Evolutionary conservation across 148 eudicot genomes (phyloP), one percentile per base, ranked within the genome.

Genomic region (Dianthus caryophyllus): DNA sequence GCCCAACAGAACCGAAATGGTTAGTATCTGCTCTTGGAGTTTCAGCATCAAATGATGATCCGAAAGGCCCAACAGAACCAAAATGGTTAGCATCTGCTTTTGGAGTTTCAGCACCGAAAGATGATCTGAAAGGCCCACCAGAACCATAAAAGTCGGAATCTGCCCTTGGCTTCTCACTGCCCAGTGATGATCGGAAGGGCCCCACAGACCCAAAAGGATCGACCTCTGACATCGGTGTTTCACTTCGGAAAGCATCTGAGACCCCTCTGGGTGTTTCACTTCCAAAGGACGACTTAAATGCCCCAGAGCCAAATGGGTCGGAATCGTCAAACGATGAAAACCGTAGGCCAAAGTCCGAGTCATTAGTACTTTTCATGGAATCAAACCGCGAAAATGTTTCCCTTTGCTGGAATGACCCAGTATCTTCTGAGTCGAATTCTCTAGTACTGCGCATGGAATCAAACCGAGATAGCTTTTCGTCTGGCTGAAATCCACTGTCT

Each of bases 301-400:
- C 65, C 20, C 71, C 82, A 50, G 74, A 67, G 11, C 81, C 81
- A 66, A 74, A 74, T 46, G 76, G 76, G 53, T 81, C 84, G 1
- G 84, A 71, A 60, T 77, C 84, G 61, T 81, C 84, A 77, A 81
- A 81, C 6, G 81, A 61, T 26, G 84, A 70, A 46, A 65, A 78
- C 9, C 78, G 77, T 27, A 53, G 78, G 44, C 78, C 82, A 54
- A 78, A 82, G 46, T 89, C 88, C 24, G 76, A 84, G 44, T 84
- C 97, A 31, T 62, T 74, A 31, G 80, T 76, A 67, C 90, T 85
- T 51, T 76, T 77, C 81, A 82, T 85, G 33, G 97, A 90, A 80
- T 90, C 97, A 76, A 87, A 87, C 68, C 97, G 86, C 38, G 90
- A 39, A 51, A 87, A 69, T 33, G 89, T 66, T 12, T 84, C 93